A percentile compares a stretch with the other conserved stretches of the same genome.
Conservation (phyloP, 495 filamentous ascomycete genomes). For the Tetracladium setigerum region DNA sequence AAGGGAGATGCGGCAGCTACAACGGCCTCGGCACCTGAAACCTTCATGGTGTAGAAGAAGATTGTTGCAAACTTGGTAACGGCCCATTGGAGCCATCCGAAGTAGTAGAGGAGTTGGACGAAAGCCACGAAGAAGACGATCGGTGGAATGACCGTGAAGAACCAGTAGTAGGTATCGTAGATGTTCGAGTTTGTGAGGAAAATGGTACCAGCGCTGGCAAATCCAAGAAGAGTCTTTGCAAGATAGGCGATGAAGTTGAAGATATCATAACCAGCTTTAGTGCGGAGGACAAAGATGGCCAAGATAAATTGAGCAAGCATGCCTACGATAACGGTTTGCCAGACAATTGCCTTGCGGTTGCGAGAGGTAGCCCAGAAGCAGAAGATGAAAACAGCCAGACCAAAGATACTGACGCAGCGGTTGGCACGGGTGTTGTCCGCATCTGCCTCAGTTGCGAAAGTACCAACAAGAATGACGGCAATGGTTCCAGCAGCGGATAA, state of each 20-base stretch:
- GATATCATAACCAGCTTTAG: conserved; percentile 71
- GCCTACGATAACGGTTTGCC: conserved; percentile 83
- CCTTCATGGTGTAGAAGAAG: conserved; percentile 82
- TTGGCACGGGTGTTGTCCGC: conserved; percentile 70
- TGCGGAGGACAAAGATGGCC: conserved; percentile 79
- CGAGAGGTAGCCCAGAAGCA: conserved; percentile 61
- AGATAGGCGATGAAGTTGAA: conserved; percentile 76
- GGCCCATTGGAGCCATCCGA: conserved; percentile 77
- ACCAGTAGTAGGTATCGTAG: conserved; percentile 48
- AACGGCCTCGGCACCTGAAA: conserved; percentile 90
- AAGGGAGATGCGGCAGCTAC: conserved; percentile 92
- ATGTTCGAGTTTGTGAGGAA: conserved; percentile 54
- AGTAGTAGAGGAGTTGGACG: conserved; percentile 75
- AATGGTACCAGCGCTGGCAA: conserved; percentile 56
- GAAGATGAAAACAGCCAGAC: conserved; percentile 63
- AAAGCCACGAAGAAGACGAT: conserved; percentile 92
- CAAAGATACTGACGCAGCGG: conserved; percentile 74
- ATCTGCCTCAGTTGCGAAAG: conserved; percentile 61
- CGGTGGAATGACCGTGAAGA: conserved; percentile 64
- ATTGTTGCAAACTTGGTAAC: conserved; percentile 77
- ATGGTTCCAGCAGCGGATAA: conserved; percentile 51
- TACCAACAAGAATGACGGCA: conserved; percentile 64
- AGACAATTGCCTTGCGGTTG: conserved; percentile 62
- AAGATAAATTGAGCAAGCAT: conserved; percentile 85
- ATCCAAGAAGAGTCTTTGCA: conserved; percentile 62